Evolutionary conservation across 2,329 filamentous ascomycete genomes (phyloP).

Genomic region (Neofusicoccum sp.): DNA sequence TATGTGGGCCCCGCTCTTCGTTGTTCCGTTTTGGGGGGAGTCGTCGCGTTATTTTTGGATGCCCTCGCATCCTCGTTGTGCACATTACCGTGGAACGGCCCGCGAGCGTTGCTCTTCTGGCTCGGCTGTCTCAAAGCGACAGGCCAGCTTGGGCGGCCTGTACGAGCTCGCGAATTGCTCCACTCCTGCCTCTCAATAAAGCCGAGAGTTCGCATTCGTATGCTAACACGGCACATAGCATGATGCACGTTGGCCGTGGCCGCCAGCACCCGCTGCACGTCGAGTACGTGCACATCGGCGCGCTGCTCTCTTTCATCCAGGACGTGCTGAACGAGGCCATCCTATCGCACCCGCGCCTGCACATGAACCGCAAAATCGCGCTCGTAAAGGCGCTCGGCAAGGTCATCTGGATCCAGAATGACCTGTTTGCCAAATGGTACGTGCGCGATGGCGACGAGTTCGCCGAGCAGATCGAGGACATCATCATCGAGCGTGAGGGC

Average conservation of each 20-base stretch:
- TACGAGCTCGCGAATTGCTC: conserved; percentile 18
- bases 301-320: conserved; percentile 70
- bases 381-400: conserved; percentile 75
- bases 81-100: background rate
- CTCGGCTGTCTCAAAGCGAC: background rate
- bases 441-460: conserved; percentile 66
- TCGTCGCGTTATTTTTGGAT: background rate
- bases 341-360: conserved; percentile 66
- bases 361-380: conserved; percentile 66
- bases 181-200: background rate
- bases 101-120: background rate
- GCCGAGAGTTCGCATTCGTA: background rate
- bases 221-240: conserved; percentile 38
- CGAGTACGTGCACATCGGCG: conserved; percentile 77
- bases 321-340: conserved; percentile 76
- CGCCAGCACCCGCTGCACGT: conserved; percentile 71
- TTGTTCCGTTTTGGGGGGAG: background rate
- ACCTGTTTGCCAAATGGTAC: conserved; percentile 82
- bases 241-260: conserved; percentile 79
- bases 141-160: background rate
- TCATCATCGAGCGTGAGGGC: conserved; percentile 36
- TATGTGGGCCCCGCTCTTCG: conserved; percentile 36
- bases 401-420: conserved; percentile 85
- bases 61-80: background rate
- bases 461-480: conserved; percentile 42